phyloP scores from a whole-genome alignment of 805 yeast genomes.

The Metschnikowia arizonensis region DNA sequence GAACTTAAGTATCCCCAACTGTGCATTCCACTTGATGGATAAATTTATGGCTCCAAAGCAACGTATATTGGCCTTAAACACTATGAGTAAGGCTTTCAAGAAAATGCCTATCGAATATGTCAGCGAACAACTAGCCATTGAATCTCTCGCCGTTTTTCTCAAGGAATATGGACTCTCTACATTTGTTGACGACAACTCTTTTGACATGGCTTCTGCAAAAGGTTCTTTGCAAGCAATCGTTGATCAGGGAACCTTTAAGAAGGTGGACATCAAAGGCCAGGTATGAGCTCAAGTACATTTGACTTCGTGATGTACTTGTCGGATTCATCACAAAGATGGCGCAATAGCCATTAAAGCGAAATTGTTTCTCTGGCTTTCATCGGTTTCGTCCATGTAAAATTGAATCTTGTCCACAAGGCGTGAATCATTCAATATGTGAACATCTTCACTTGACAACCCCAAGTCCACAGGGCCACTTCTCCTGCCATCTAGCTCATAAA shows the following conservation, averaged over 20 bases:
- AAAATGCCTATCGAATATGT: constrained; percentile 10
- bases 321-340: constrained; percentile 29
- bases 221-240: constrained; percentile 33
- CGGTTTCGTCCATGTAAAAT: constrained; percentile 61
- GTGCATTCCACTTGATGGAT: constrained; percentile 15
- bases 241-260: constrained; percentile 41
- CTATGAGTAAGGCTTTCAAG: constrained; percentile 19
- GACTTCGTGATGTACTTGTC: neutral
- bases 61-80: constrained; percentile 15
- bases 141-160: constrained; percentile 4
- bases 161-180: constrained; percentile 32
- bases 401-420: constrained; percentile 53
- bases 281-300: constrained; percentile 27
- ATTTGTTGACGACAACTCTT: constrained; percentile 21
- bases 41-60: constrained; percentile 17
- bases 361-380: constrained; percentile 53
- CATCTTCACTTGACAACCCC: constrained; percentile 38
- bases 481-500: constrained; percentile 89
- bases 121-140: constrained; percentile 9
- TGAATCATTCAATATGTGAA: constrained; percentile 52
- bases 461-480: constrained; percentile 69
- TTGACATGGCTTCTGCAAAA: constrained; percentile 34
- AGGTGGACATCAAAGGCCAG: constrained; percentile 90
- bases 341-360: constrained; percentile 78
- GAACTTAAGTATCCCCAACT: constrained; percentile 4